Evolutionary conservation across 2,329 filamentous ascomycete genomes (phyloP).

Genomic region (Pseudogymnoascus sp.): DNA sequence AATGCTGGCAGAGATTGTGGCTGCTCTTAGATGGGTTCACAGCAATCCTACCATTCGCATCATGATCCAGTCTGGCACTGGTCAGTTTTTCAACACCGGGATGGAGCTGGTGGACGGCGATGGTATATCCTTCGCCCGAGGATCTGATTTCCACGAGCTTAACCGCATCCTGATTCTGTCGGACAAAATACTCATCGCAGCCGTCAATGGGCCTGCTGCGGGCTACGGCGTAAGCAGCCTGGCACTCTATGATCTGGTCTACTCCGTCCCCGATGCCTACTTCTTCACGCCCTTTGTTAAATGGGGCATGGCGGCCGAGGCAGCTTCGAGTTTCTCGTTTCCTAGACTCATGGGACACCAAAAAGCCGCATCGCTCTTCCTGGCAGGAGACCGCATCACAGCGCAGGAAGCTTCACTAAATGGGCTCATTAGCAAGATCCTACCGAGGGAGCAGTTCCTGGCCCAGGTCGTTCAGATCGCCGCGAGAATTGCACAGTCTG

Average conservation of each 20-base stretch:
- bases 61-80: slow-evolving; percentile 23
- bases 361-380: slow-evolving; percentile 21
- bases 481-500: slow-evolving; percentile 16
- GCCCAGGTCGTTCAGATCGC: slow-evolving; percentile 19
- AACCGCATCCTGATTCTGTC: slow-evolving; percentile 21
- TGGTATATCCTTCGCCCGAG: slow-evolving; percentile 18
- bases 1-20: slow-evolving; percentile 18
- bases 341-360: slow-evolving; percentile 24
- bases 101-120: slow-evolving; percentile 22
- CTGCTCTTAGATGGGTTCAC: slow-evolving; percentile 21
- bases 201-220: slow-evolving; percentile 24
- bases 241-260: slow-evolving; percentile 24
- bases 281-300: slow-evolving; percentile 27
- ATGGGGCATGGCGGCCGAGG: slow-evolving; percentile 24
- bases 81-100: slow-evolving; percentile 23
- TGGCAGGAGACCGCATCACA: slow-evolving; percentile 22
- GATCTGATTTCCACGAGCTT: slow-evolving; percentile 22
- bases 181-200: slow-evolving; percentile 25
- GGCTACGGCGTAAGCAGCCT: slow-evolving; percentile 24
- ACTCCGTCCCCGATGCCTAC: slow-evolving; percentile 23
- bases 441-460: slow-evolving; percentile 20
- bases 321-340: slow-evolving; percentile 23
- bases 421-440: slow-evolving; percentile 22
- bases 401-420: slow-evolving; percentile 19
- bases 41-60: slow-evolving; percentile 17